Base-by-base conservation (phyloP, 306 rosid species). In the Pyrus pyrifolia region DNA sequence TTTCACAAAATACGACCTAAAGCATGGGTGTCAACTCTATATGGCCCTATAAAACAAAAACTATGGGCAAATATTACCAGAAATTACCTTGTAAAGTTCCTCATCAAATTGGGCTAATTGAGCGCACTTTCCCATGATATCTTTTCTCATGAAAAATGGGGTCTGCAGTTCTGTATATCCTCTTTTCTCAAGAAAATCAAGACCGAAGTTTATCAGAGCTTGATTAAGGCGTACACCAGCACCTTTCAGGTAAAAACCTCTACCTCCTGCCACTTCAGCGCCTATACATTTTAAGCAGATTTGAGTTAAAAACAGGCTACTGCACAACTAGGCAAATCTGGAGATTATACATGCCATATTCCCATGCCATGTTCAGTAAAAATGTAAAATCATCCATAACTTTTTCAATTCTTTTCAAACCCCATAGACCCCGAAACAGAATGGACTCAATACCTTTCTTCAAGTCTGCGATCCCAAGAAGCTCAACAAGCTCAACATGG, bases 101-200 rank as follows among this genome's bases (percentile, higher is more conserved):
- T 96, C 98, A 72, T 96, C 98, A 52, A 96, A 92, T 74, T 96
- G 98, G 53, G 99, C 99, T 78, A 96, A 73, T 38, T 96, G 98
- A 78, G 99, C 99, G 87, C 99, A 96, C 83, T 88, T 96, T 53
- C 91, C 91, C 99, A 96, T 96, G 55, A 87, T 77, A 33, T 96
- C 98, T 84, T 96, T 83, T 87, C 93, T 96, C 97, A 96, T 92
- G 82, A 92, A 96, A 84, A 92, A 92, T 59, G 99, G 98, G 78
- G 99, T 89, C 33, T 96, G 97, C 86, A 96, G 76, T 55, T 73
- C 72, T 23, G 92, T 85, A 81, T 83, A 92, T 78, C 78, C 96
- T 75, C 96, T 89, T 82, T 90, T 83, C 78, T 82, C 92, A 88
- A 96, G 84, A 82, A 96, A 96, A 73, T 88, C 89, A 76, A 91